phyloP scores from a whole-genome alignment of 495 filamentous ascomycete species.

The Penicillium roqueforti region DNA sequence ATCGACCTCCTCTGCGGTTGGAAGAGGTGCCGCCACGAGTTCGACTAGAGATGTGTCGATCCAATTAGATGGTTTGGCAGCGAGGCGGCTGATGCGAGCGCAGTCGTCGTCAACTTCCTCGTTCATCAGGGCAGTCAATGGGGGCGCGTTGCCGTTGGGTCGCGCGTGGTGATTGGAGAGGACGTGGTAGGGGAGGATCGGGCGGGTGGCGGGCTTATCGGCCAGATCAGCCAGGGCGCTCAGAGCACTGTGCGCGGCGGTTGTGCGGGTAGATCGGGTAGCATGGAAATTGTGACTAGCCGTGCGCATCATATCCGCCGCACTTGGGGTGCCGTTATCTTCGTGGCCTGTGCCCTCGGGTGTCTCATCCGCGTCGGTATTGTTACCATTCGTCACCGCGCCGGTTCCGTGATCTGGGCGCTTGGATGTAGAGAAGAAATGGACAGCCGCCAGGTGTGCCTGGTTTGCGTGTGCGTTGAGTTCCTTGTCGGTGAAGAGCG shows the following conservation, averaged over 20 bases:
- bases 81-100: slow-evolving; percentile 50
- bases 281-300: slow-evolving; percentile 61
- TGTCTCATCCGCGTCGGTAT: slow-evolving; percentile 44
- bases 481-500: slow-evolving; percentile 93
- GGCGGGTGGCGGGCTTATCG: slow-evolving; percentile 59
- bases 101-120: slow-evolving; percentile 59
- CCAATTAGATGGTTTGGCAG: slow-evolving; percentile 31
- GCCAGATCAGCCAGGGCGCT: slow-evolving; percentile 59
- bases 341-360: slow-evolving; percentile 48
- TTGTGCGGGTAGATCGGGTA: slow-evolving; percentile 64
- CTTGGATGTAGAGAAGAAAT: slow-evolving; percentile 51
- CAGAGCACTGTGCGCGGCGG: slow-evolving; percentile 51
- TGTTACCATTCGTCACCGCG: slow-evolving; percentile 41
- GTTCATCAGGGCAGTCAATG: slow-evolving; percentile 48
- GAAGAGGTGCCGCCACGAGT: slow-evolving; percentile 30
- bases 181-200: slow-evolving; percentile 59
- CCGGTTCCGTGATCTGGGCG: slow-evolving; percentile 42
- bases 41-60: slow-evolving; percentile 39
- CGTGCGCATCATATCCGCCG: slow-evolving; percentile 66
- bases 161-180: slow-evolving; percentile 48
- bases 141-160: slow-evolving; percentile 43
- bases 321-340: slow-evolving; percentile 50
- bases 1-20: slow-evolving; percentile 24
- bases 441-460: slow-evolving; percentile 62
- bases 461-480: slow-evolving; percentile 69